A percentile compares a stretch with the other conserved stretches of the same genome.
phyloP scores from a whole-genome alignment of 352 stramenopile species.

The Pythium rishiriense region DNA sequence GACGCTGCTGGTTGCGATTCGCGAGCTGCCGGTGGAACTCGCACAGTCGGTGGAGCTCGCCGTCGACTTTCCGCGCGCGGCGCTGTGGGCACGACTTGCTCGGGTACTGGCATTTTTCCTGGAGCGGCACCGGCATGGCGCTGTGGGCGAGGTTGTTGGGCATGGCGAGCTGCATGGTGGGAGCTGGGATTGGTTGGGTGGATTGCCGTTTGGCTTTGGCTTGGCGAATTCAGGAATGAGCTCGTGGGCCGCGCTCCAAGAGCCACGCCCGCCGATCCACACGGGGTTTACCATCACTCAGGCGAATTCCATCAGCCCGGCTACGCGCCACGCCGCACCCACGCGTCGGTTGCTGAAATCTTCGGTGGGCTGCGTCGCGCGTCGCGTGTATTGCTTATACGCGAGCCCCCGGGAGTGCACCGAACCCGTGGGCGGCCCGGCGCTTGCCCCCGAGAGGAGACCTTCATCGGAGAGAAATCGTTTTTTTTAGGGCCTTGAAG shows the following conservation, averaged over 20 bases:
- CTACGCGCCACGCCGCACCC: background rate
- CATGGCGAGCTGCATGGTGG: conserved; percentile 8
- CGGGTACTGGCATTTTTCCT: conserved; percentile 27
- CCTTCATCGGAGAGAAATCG: background rate
- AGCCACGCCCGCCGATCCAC: background rate
- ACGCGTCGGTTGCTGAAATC: too few relatives aligned
- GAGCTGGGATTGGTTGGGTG: background rate
- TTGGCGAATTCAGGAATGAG: conserved; percentile 19
- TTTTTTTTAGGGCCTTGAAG: background rate
- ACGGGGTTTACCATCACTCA: background rate
- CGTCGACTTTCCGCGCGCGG: conserved; percentile 24
- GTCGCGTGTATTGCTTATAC: too few relatives aligned
- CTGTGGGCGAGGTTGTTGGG: background rate
- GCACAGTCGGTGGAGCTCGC: conserved; percentile 24
- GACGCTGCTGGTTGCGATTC: conserved; percentile 29
- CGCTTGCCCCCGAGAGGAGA: background rate
- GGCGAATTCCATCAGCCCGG: background rate
- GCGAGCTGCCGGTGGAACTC: conserved; percentile 27
- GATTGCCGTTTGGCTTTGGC: background rate
- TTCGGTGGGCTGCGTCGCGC: too few relatives aligned
- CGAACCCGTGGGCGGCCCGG: background rate
- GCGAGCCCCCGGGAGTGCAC: too few relatives aligned
- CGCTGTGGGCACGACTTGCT: conserved; percentile 26
- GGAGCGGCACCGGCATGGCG: conserved; percentile 10
- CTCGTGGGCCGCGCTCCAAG: background rate